Evolutionary conservation across 108 stramenopile genomes (phyloP).

Genomic region (Pseudonitzschia multiseries): DNA sequence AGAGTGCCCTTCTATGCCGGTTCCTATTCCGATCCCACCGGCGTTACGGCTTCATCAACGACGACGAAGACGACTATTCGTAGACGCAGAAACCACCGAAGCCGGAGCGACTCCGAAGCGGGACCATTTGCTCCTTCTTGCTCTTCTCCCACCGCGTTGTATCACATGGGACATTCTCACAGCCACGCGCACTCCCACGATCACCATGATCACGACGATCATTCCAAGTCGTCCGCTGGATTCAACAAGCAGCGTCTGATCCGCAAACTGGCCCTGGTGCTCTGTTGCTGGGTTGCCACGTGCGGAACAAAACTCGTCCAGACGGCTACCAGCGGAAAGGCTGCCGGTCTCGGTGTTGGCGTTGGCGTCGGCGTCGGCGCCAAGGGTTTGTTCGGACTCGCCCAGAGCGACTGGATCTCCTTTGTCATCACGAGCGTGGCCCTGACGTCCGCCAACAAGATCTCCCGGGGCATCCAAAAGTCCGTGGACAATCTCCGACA

Average conservation of each 20-base stretch:
- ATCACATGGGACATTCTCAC: conserved; percentile 57
- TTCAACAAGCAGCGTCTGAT: conserved; percentile 15
- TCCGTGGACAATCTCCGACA: conserved; percentile 16
- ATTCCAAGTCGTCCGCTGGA: not conserved
- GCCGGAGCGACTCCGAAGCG: not conserved
- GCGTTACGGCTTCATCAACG: not conserved
- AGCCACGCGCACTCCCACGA: conserved; percentile 35
- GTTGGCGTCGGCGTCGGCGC: not conserved
- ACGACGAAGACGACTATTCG: too few relatives aligned
- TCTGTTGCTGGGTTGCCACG: conserved; percentile 53
- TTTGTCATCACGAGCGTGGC: conserved; percentile 20
- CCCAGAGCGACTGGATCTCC: conserved; percentile 25
- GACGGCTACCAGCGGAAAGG: conserved; percentile 12
- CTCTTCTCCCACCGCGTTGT: conserved; percentile 1
- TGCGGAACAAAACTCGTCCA: conserved; percentile 42
- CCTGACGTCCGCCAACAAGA: conserved; percentile 25
- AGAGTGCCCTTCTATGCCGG: too few relatives aligned
- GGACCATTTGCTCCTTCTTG: not conserved
- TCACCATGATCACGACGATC: conserved; percentile 25
- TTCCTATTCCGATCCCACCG: not conserved
- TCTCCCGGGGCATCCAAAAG: conserved; percentile 4
- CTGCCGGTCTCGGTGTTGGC: too few relatives aligned
- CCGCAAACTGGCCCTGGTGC: conserved; percentile 50
- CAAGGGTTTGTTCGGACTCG: not conserved
- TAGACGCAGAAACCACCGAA: not conserved